Base-by-base conservation (phyloP, 768 basidiomycete genomes). In the Plicaturopsis crispa region DNA sequence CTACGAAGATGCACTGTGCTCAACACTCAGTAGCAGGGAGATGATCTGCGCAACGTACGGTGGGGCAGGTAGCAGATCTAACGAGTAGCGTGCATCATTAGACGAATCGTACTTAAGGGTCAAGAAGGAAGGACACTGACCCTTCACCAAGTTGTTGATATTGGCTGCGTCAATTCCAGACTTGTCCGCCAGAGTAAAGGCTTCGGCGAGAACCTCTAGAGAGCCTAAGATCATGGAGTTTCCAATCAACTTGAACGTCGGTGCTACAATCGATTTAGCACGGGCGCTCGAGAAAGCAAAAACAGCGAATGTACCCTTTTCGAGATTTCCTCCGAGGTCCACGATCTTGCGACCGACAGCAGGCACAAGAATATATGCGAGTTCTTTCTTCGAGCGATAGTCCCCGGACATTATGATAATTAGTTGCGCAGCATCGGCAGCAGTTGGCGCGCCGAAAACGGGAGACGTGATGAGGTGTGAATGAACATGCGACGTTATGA, bases 121-220 rank as follows among this genome's bases (percentile, higher is more conserved):
- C 48, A 2, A 48, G 45, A 10, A 41, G 49, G 26, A 48, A 36
- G 19, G 11, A 24, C 16, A n/a, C n/a, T 19, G 33, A 36, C n/a
- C 39, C 33, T 38, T 28, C 36, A 87, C 63, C 13, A 79, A 65
- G 14, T 58, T 54, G 16, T 72, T 60, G 10, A 85, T 69, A 24
- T 73, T 65, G 6, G 75, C 65, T 2, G 80, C 66, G 3, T 77
- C 80, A 24, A 94, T 80, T 17, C 89, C 91, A 0, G 84, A 69
- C 59, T 88, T 88, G 46, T 89, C 85, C 4, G 82, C 81, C 7
- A 93, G 73, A 1, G 90, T 92, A 51, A 84, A 78, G n/a, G 75
- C 66, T 61, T 93, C 90, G 0, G 83, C 78, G 10, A 93, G 65
- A 7, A 92, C 62, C 53, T 92, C 90, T 30, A 91, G 65, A 19